Base-by-base conservation (phyloP, 805 yeast species). In the Yamadazyma paraphyllophila region DNA sequence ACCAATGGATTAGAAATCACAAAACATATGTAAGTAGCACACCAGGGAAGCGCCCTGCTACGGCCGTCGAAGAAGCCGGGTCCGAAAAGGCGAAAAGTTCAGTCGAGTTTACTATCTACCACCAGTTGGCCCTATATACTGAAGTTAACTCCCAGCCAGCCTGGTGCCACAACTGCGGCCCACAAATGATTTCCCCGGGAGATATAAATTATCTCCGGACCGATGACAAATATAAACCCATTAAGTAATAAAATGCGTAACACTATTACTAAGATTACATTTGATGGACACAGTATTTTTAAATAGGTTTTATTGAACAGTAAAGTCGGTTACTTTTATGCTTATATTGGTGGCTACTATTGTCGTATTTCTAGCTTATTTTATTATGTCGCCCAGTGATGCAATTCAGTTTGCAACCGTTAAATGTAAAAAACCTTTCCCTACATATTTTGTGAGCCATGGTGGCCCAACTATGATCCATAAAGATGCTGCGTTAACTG, bases 381-480 rank as follows among this genome's bases (percentile, higher is more conserved):
- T 4, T 13, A 10, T 32, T 15, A 37, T 37, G 40, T 31, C 12
- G 14, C 30, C 32, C 4, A 17, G 20, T 4, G 27, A 37, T 8
- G 7, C 20, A 9, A 9, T 37, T 12, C 25, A 31, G 13, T 35
- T 35, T 42, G 40, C 47, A 27, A 36, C 47, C 39, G 39, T 44
- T 6, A 48, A 36, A n/a, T 48, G 52, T 17, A 46, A 44, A 15
- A 43, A 47, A 7, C 73, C 73, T 12, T 63, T 62, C 14, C 92
- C 94, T 6, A 76, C 81, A 1, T 84, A 66, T 59, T 88, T 86
- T 61, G 59, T 85, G 36, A 81, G 88, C n/a, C 95, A 87, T 64
- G 95, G 95, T 7, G 94, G 91, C 0, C 95, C 95, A 7, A 81
- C 86, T 1, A 85, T 87, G 60, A 78, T 85, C 71, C 82, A 83